These are phyloP conservation scores for Aphanoascus verrucosus DNA, from an alignment of 2,329 filamentous ascomycete genomes.

Conservation along the genomic window DNA sequence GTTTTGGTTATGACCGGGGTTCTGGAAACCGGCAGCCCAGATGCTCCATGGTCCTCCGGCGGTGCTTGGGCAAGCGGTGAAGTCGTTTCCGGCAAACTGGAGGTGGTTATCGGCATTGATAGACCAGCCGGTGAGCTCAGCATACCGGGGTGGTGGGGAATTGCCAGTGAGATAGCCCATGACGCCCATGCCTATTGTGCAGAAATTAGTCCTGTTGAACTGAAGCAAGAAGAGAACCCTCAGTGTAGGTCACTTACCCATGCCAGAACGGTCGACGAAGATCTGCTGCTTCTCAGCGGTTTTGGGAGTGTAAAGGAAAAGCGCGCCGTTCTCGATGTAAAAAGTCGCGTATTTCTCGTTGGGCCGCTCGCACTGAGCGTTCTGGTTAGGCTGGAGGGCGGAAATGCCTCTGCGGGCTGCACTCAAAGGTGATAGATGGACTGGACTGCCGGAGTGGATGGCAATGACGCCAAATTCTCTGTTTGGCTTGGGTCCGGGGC, in stretches of 20 bases:
- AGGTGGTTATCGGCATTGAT: slow-evolving; percentile 38
- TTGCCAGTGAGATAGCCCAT: slow-evolving; percentile 44
- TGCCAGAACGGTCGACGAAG: slow-evolving; percentile 48
- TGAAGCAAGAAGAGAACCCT: not conserved
- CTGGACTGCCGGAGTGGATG: slow-evolving; percentile 40
- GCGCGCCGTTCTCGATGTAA: slow-evolving; percentile 37
- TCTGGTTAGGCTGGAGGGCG: slow-evolving; percentile 36
- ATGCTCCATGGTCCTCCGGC: slow-evolving; percentile 35
- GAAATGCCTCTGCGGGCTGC: slow-evolving; percentile 39
- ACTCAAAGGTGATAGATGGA: slow-evolving; percentile 41
- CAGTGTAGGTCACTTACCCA: slow-evolving; percentile 37
- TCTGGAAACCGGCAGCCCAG: slow-evolving; percentile 23
- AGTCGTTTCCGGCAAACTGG: slow-evolving; percentile 35
- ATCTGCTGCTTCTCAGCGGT: slow-evolving; percentile 39
- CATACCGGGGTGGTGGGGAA: slow-evolving; percentile 31
- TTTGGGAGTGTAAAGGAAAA: slow-evolving; percentile 40
- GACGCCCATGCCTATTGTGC: slow-evolving; percentile 40
- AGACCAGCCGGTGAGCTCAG: slow-evolving; percentile 41
- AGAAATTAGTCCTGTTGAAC: not conserved
- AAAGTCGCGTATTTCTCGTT: slow-evolving; percentile 41
- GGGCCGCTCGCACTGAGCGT: slow-evolving; percentile 39
- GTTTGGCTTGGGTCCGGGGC: slow-evolving; percentile 20
- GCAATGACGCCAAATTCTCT: slow-evolving; percentile 41
- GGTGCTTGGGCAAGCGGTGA: slow-evolving; percentile 46
- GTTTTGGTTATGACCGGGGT: slow-evolving; percentile 25